A percentile compares a stretch with the other conserved stretches of the same genome.
Conservation (phyloP, 2,329 filamentous ascomycete species). For the Epichloe hybrida region DNA sequence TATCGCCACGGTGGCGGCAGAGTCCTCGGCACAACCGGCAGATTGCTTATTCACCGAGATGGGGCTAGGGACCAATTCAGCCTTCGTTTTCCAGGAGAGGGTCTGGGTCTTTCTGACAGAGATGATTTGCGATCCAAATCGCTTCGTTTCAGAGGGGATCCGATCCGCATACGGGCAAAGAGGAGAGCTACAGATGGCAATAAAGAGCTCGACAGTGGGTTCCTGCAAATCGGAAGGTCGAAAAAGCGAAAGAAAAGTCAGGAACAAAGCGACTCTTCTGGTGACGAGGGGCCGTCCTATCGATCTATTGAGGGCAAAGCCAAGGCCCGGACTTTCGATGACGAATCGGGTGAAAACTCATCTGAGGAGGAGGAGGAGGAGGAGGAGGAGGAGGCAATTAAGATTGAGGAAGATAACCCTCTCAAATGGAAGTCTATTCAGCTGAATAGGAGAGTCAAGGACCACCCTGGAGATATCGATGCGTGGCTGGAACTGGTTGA, state of each 20-base stretch:
- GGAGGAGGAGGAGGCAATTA: constrained; percentile 19
- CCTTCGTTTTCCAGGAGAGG: constrained; percentile 31
- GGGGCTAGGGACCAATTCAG: constrained; percentile 43
- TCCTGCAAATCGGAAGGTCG: constrained; percentile 29
- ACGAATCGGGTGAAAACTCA: constrained; percentile 35
- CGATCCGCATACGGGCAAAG: constrained; percentile 25
- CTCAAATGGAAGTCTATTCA: constrained; percentile 43
- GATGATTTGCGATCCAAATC: constrained; percentile 31
- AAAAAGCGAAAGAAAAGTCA: constrained; percentile 28
- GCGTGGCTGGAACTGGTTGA: constrained; percentile 69
- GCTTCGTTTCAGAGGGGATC: constrained; percentile 21
- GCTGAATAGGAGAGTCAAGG: constrained; percentile 49
- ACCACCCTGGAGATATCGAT: constrained; percentile 51
- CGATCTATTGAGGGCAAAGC: constrained; percentile 52
- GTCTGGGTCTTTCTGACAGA: constrained; percentile 24
- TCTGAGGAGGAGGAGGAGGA: constrained; percentile 20
- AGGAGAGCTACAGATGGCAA: constrained; percentile 7
- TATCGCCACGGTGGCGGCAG: constrained; percentile 53
- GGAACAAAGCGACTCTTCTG: constrained; percentile 25
- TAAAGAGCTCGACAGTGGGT: constrained; percentile 27
- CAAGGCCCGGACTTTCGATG: constrained; percentile 35
- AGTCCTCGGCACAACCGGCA: constrained; percentile 51
- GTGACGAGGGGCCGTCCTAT: constrained; percentile 41
- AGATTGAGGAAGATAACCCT: constrained; percentile 25
- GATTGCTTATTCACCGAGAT: constrained; percentile 53